Percentiles rank a stretch among this genome's conserved stretches.
Conservation (phyloP, 1,139 yeast genomes). For the Blastobotrys serpentis region DNA sequence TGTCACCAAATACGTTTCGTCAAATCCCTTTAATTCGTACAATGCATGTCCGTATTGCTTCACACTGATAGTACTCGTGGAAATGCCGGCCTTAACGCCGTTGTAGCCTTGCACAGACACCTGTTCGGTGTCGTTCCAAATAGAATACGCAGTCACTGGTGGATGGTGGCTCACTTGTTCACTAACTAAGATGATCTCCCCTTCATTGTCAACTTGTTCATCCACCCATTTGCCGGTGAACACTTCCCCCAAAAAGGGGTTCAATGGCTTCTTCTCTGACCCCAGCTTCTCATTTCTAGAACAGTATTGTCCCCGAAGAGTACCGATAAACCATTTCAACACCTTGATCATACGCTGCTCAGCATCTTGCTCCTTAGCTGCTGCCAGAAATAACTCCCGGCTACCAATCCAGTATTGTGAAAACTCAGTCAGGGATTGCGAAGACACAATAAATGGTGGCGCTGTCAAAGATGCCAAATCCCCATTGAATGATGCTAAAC, state of each 20-base stretch:
- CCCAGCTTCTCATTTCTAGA: constrained; percentile 90
- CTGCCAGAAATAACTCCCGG: constrained; percentile 75
- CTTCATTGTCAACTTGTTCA: constrained; percentile 48
- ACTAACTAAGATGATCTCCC: constrained; percentile 72
- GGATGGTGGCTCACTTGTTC: constrained; percentile 98
- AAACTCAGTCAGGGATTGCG: constrained; percentile 84
- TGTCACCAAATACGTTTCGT: constrained; percentile 77
- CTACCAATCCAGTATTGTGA: constrained; percentile 84
- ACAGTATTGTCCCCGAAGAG: constrained; percentile 89
- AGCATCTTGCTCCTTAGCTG: constrained; percentile 50
- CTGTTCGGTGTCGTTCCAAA: constrained; percentile 67
- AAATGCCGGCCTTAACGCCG: constrained; percentile 80
- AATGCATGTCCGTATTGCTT: constrained; percentile 92
- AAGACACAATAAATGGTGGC: constrained; percentile 95
- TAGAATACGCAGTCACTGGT: constrained; percentile 85
- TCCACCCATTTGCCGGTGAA: constrained; percentile 81
- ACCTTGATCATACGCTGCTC: constrained; percentile 73
- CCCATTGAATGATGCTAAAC: constrained; percentile 91
- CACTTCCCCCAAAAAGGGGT: constrained; percentile 91
- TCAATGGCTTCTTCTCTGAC: constrained; percentile 90
- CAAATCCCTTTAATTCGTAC: constrained; percentile 54
- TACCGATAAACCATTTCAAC: constrained; percentile 85
- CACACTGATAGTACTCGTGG: constrained; percentile 74
- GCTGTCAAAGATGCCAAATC: constrained; percentile 93
- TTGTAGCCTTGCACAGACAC: constrained; percentile 81